Conservation (phyloP, 352 stramenopile species). For the Pythium myriotylum region DNA sequence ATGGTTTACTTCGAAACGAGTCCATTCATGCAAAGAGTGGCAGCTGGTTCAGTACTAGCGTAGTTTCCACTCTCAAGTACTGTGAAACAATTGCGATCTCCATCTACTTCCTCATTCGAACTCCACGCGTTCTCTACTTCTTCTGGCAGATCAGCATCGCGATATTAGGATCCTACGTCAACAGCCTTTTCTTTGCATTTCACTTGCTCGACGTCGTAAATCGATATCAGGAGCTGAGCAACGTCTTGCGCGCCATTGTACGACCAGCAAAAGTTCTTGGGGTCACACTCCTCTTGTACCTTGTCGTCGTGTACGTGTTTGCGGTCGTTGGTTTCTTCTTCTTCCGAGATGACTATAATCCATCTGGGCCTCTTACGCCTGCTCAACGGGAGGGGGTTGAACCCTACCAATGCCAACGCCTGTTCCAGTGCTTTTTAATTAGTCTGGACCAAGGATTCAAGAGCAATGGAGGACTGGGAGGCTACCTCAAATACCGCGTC, state of each 20-base stretch:
- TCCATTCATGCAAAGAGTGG: not conserved
- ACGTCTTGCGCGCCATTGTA: constrained; percentile 68
- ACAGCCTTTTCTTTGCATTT: constrained; percentile 81
- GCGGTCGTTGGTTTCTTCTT: constrained; percentile 72
- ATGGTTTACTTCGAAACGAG: constrained; percentile 4
- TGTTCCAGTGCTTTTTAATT: constrained; percentile 78
- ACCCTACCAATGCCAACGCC: constrained; percentile 61
- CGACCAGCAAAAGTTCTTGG: constrained; percentile 58
- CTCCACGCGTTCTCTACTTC: constrained; percentile 60
- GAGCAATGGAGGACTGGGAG: constrained; percentile 58
- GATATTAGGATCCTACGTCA: constrained; percentile 62
- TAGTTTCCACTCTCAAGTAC: constrained; percentile 17
- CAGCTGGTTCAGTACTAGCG: not conserved
- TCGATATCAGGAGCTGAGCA: constrained; percentile 74
- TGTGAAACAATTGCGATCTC: constrained; percentile 43
- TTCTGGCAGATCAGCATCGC: constrained; percentile 60
- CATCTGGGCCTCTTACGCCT: constrained; percentile 28
- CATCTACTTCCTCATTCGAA: constrained; percentile 53
- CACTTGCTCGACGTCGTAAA: constrained; percentile 79
- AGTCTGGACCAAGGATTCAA: constrained; percentile 77
- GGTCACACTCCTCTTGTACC: constrained; percentile 64
- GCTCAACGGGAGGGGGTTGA: constrained; percentile 36
- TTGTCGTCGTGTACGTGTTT: constrained; percentile 80
- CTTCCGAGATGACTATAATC: constrained; percentile 69
- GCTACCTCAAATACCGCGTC: constrained; percentile 43